A percentile compares a stretch with the other conserved stretches of the same genome.
Conservation (phyloP, 2,329 filamentous ascomycete genomes). For the Mycosphaerella sp. region DNA sequence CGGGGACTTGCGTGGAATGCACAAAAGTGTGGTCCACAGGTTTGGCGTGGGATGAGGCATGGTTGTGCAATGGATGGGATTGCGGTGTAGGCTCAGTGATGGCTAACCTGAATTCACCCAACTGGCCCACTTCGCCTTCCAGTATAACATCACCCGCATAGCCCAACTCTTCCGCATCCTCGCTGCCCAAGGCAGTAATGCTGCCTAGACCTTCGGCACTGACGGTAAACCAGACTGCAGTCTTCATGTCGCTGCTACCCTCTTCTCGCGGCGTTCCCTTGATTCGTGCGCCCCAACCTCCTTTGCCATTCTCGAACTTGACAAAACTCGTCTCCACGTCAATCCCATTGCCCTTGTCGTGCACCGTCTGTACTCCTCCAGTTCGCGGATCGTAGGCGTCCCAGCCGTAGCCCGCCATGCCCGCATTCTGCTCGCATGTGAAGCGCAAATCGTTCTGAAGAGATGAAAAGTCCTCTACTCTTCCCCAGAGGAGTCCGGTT, state of each 20-base stretch:
- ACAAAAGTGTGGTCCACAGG: conserved; percentile 72
- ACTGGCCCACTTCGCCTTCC: conserved; percentile 60
- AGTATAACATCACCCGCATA: conserved; percentile 60
- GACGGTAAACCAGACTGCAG: conserved; percentile 74
- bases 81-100: conserved; percentile 64
- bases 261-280: conserved; percentile 66
- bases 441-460: conserved; percentile 78
- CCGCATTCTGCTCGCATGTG: conserved; percentile 92
- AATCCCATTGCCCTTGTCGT: conserved; percentile 79
- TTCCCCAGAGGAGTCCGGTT: conserved; percentile 81
- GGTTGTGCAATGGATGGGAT: conserved; percentile 53
- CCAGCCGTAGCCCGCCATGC: conserved; percentile 95
- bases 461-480: conserved; percentile 69
- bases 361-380: conserved; percentile 83
- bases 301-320: conserved; percentile 73
- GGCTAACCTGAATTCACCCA: conserved; percentile 75
- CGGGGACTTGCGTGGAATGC: conserved; percentile 59
- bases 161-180: conserved; percentile 51
- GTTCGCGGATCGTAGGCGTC: conserved; percentile 88
- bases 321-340: conserved; percentile 92
- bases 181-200: conserved; percentile 55
- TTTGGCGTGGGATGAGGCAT: conserved; percentile 61
- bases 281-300: conserved; percentile 81
- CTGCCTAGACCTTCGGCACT: conserved; percentile 69
- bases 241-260: conserved; percentile 50